Percentiles rank a stretch among this genome's conserved stretches.
These are phyloP conservation scores for Aspergillus carlsbadensis DNA, from an alignment of 495 filamentous ascomycete species.

Conservation along the genomic window DNA sequence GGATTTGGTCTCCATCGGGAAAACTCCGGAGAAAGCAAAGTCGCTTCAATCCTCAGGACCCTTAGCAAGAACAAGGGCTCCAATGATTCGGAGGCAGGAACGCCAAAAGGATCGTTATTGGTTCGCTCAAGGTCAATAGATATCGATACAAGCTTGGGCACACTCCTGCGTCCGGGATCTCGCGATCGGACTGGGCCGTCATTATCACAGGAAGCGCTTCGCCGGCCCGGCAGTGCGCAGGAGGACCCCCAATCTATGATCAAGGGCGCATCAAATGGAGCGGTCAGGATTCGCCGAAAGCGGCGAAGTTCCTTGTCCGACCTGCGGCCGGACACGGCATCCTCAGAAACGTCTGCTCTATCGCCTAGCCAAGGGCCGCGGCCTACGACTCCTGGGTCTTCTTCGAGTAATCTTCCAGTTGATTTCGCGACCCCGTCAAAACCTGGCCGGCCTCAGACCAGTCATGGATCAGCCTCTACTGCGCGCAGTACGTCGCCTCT, in stretches of 20 bases:
- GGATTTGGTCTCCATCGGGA: conserved; percentile 76
- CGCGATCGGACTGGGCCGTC: conserved; percentile 60
- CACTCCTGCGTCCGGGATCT: conserved; percentile 60
- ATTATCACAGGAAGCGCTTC: conserved; percentile 41
- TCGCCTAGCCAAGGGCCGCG: conserved; percentile 37
- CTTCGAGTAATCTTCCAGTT: conserved; percentile 26
- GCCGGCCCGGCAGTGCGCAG: conserved; percentile 48
- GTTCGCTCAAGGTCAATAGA: conserved; percentile 83
- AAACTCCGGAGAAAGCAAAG: conserved; percentile 64
- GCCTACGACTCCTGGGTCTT: conserved; percentile 34
- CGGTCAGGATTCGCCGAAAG: conserved; percentile 63
- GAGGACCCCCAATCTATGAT: conserved; percentile 37
- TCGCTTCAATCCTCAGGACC: conserved; percentile 78
- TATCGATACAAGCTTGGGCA: conserved; percentile 51
- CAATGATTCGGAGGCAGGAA: conserved; percentile 54
- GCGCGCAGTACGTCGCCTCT: conserved; percentile 31
- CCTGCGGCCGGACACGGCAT: conserved; percentile 61
- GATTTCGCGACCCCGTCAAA: conserved; percentile 35
- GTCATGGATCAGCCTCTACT: conserved; percentile 33
- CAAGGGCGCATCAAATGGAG: conserved; percentile 33
- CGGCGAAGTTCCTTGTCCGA: conserved; percentile 91
- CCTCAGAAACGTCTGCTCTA: conserved; percentile 32
- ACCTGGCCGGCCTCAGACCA: conserved; percentile 33
- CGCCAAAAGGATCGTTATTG: conserved; percentile 57
- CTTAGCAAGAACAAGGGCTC: conserved; percentile 78